Conservation (phyloP, 2,329 filamentous ascomycete genomes). For the Aspergillus sp. region DNA sequence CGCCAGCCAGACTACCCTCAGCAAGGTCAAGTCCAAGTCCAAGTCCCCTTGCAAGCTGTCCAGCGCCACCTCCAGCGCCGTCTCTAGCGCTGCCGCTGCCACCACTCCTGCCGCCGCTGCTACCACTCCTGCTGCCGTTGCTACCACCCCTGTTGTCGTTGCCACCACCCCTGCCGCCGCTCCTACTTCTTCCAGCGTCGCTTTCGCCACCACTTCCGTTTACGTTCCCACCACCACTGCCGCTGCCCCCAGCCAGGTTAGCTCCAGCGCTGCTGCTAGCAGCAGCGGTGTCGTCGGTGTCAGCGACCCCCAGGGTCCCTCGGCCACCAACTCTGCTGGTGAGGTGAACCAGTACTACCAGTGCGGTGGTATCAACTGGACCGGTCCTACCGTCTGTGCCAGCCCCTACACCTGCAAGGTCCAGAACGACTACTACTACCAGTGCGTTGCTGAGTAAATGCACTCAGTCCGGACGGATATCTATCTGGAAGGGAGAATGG, state of each 20-base stretch:
- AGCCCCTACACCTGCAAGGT: conserved; percentile 35
- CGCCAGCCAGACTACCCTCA: not conserved
- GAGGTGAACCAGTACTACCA: conserved; percentile 29
- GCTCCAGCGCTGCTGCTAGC: not conserved
- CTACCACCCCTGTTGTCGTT: not conserved
- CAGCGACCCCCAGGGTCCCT: conserved; percentile 7
- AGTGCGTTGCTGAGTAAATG: conserved; percentile 31
- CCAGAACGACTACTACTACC: conserved; percentile 42
- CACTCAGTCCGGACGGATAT: not conserved
- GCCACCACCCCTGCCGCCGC: not conserved
- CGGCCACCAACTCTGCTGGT: conserved; percentile 10
- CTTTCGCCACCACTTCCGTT: not conserved
- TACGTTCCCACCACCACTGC: conserved; percentile 6
- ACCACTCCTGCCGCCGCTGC: not conserved
- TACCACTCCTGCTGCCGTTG: not conserved
- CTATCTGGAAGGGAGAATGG: too few relatives aligned
- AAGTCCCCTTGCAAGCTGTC: conserved; percentile 4
- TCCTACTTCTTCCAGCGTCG: conserved; percentile 2
- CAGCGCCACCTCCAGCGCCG: not conserved
- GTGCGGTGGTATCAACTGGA: conserved; percentile 42
- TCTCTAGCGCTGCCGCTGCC: not conserved
- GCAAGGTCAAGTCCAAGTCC: conserved; percentile 9
- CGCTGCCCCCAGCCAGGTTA: conserved; percentile 6
- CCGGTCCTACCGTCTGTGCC: conserved; percentile 36
- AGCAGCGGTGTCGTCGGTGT: conserved; percentile 12